Evolutionary conservation across 805 yeast species (phyloP), one percentile per base, ranked within the genome.

Genomic region (Wickerhamiella spandovensis): DNA sequence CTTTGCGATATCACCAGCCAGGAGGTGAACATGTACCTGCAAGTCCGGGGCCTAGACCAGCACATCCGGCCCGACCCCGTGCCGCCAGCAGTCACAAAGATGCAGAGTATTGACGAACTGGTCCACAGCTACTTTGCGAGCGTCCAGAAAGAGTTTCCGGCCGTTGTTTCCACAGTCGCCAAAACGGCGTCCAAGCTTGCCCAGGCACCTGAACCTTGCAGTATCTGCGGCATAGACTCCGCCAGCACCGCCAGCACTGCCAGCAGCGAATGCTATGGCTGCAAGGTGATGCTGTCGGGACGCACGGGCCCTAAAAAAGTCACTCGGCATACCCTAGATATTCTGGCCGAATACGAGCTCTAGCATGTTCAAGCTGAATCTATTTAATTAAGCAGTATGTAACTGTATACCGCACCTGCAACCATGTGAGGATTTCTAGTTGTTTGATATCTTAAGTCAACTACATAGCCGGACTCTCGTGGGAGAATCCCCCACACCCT

Each of bases 121-220:
- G 80, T 88, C 1, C 70, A 78, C 24, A 75, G 79, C 47, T 90
- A 90, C 64, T 86, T 86, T 58, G 73, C 70, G 28, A 72, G 73
- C 32, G 77, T 89, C 22, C 95, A 86, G 59, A 72, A 73, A 5
- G 88, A 80, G 15, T 88, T 88, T 61, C 88, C 95, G 0, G 85
- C 90, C 51, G 84, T 90, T 2, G 88, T 89, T 2, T 83, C 96
- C 0, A 89, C 97, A 0, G 97, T 90, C 20, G 88, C 88, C 13
- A 81, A 85, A 56, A 88, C 95, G 0, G 95, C 92, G 5, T 81
- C 81, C 46, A 88, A 90, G 62, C 66, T 89, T 3, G 50, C 55
- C n/a, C 58, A 56, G 22, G 35, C 42, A 12, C 45, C 56, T 2
- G 62, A 59, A 44, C 48, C 43, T 9, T 59, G 63, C 39, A 43